Evolutionary conservation across 768 basidiomycete species (phyloP).

Genomic region (Russula lepida): DNA sequence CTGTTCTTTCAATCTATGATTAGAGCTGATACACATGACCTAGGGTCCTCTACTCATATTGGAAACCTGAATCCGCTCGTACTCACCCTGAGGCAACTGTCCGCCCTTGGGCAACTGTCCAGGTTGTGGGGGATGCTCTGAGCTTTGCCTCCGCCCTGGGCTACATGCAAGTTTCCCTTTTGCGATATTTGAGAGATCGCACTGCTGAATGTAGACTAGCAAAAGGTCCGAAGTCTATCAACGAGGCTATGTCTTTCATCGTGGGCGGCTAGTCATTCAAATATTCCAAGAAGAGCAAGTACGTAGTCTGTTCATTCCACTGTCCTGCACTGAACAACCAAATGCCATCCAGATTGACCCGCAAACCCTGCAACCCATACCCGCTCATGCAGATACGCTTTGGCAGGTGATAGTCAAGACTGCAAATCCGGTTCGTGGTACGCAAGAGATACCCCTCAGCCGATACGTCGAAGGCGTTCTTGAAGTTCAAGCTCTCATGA

Average conservation of each 20-base stretch:
- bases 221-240: constrained; percentile 74
- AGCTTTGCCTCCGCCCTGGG: constrained; percentile 76
- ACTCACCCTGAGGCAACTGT: constrained; percentile 84
- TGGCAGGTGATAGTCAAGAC: constrained; percentile 90
- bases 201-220: constrained; percentile 27
- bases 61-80: constrained; percentile 78
- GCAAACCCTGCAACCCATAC: constrained; percentile 65
- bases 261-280: constrained; percentile 61
- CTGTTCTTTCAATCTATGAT: not conserved
- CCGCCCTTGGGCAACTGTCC: constrained; percentile 73
- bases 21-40: not conserved
- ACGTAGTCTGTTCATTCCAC: constrained; percentile 17
- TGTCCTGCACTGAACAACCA: not conserved
- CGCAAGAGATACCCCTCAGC: constrained; percentile 67
- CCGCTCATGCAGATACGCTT: constrained; percentile 69
- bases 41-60: constrained; percentile 72
- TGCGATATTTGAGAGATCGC: not conserved
- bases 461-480: constrained; percentile 65
- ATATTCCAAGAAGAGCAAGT: constrained; percentile 87
- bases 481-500: constrained; percentile 77
- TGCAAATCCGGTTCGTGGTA: constrained; percentile 67
- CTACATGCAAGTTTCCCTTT: constrained; percentile 45
- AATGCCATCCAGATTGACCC: constrained; percentile 48
- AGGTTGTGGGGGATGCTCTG: constrained; percentile 71
- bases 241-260: constrained; percentile 67